phyloP scores from a whole-genome alignment of 352 stramenopile genomes.

The Globisporangium abappressorium region DNA sequence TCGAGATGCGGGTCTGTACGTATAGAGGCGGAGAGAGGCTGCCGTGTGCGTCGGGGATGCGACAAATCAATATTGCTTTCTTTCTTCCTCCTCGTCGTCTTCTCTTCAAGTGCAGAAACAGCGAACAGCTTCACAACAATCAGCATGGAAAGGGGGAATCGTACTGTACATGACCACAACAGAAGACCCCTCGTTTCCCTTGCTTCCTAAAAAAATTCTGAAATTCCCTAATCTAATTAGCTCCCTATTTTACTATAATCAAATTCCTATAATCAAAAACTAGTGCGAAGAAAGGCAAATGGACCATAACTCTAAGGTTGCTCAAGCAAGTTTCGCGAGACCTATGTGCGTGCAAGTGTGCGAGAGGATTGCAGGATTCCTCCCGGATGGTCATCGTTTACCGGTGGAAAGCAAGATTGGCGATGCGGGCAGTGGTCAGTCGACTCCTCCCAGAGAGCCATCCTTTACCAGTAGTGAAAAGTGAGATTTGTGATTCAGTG shows the following conservation, averaged over 20 bases:
- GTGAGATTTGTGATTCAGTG: no score
- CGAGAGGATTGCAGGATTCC: not conserved
- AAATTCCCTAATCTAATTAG: no score
- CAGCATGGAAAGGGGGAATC: conserved; percentile 3
- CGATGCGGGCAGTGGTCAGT: no score
- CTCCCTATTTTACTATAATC: no score
- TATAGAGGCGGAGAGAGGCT: not conserved
- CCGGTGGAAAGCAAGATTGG: no score
- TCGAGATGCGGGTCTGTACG: not conserved
- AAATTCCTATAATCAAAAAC: not conserved
- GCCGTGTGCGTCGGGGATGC: not conserved
- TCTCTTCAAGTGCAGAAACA: conserved; percentile 7
- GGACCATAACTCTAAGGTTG: not conserved
- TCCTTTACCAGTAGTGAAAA: no score
- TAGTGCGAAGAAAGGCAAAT: not conserved
- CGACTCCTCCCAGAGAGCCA: no score
- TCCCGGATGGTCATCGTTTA: not conserved
- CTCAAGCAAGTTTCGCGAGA: no score
- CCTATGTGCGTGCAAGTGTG: no score
- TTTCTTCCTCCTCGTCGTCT: not conserved
- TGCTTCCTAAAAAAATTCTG: not conserved
- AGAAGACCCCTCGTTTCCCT: not conserved
- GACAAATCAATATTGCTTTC: not conserved
- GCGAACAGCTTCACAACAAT: conserved; percentile 7
- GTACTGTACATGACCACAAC: not conserved